Percentiles rank a stretch among this genome's conserved stretches.
phyloP scores from a whole-genome alignment of 2,329 filamentous ascomycete species.

The Trichophaea hybrida region DNA sequence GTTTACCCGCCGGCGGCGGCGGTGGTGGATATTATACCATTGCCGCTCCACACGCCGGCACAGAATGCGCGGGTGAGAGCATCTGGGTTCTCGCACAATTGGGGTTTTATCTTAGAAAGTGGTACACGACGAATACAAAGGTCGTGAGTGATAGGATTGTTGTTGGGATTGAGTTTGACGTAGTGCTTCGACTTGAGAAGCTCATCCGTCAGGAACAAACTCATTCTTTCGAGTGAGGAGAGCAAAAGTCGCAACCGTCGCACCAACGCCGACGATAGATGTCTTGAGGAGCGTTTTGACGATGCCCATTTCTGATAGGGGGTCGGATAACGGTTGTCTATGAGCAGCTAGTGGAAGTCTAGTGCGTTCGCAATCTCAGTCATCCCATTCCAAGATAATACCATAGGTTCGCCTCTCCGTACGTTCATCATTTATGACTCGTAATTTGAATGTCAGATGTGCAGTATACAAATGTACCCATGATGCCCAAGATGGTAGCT shows the following conservation, averaged over 20 bases:
- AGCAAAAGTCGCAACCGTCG: neutral
- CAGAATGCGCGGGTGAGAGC: neutral
- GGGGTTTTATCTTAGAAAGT: neutral
- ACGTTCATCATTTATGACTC: neutral
- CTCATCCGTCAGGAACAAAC: neutral
- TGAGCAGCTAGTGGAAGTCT: too few relatives aligned
- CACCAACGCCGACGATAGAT: neutral
- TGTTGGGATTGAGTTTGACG: neutral
- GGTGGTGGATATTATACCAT: neutral
- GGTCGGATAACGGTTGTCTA: neutral
- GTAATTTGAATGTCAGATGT: too few relatives aligned
- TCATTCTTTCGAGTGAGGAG: neutral
- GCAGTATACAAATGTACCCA: too few relatives aligned
- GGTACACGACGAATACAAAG: neutral
- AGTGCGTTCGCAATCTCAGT: too few relatives aligned
- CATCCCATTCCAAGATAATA: too few relatives aligned
- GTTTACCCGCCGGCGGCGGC: neutral
- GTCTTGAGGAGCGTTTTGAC: neutral
- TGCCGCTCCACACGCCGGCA: conserved; percentile 1
- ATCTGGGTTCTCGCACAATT: neutral
- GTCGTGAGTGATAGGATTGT: neutral
- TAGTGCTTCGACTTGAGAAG: neutral
- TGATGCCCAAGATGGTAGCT: too few relatives aligned
- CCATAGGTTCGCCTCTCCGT: neutral
- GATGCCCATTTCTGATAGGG: neutral